A percentile compares a stretch with the other conserved stretches of the same genome.
Conservation (phyloP, 352 stramenopile species). For the Globisporangium barbulae region DNA sequence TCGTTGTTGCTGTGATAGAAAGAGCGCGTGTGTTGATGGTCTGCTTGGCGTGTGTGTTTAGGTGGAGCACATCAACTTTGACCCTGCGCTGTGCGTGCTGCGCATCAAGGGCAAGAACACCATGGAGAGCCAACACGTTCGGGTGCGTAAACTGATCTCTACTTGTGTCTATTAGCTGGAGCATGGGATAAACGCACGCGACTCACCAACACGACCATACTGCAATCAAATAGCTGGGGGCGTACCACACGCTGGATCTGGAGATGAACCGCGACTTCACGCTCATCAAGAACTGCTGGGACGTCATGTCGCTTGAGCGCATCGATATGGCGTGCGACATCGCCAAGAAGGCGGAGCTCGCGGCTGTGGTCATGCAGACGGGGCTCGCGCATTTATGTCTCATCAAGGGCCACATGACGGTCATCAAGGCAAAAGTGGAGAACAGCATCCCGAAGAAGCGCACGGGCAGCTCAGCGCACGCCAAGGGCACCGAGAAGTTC, state of each 20-base stretch:
- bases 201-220: slow-evolving; percentile 1
- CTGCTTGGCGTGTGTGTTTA: slow-evolving; percentile 20
- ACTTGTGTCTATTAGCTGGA: not conserved
- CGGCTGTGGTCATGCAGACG: slow-evolving; percentile 95
- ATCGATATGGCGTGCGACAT: slow-evolving; percentile 95
- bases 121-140: slow-evolving; percentile 94
- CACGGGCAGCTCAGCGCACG: slow-evolving; percentile 91
- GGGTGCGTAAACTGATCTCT: slow-evolving; percentile 42
- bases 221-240: slow-evolving; percentile 74
- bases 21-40: not conserved
- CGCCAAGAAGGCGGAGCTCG: slow-evolving; percentile 93
- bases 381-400: slow-evolving; percentile 96
- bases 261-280: slow-evolving; percentile 97
- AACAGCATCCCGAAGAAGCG: slow-evolving; percentile 97
- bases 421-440: slow-evolving; percentile 95
- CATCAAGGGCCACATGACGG: slow-evolving; percentile 96
- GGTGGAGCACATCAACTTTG: slow-evolving; percentile 97
- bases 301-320: slow-evolving; percentile 96
- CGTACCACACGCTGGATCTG: slow-evolving; percentile 97
- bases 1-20: not conserved
- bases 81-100: slow-evolving; percentile 90
- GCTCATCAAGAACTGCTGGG: slow-evolving; percentile 96
- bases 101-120: slow-evolving; percentile 94
- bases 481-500: slow-evolving; percentile 94
- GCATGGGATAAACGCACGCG: not conserved